Evolutionary conservation across 2,329 filamentous ascomycete species (phyloP), one percentile per base, ranked within the genome.

Genomic region (Fusarium tupiense): DNA sequence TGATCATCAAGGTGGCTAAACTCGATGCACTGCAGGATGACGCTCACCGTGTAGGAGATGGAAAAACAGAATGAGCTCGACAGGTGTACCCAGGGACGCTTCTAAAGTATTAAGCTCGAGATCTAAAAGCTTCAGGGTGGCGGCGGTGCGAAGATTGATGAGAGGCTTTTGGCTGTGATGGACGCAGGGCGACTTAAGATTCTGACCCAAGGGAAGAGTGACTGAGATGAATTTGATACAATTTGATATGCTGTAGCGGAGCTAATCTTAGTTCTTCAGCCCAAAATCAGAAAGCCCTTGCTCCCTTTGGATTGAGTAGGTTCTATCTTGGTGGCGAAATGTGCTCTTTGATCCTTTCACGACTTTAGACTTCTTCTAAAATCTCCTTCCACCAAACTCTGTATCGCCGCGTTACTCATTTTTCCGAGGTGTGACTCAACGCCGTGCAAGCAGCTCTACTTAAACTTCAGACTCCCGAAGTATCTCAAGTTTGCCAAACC

Each of bases 161-260:
- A 24, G 17, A 12, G 20, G 16, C 2, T 11, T 26, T 19, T 20
- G 17, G 3, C 31, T 35, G 17, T 0, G 8, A 52, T 20, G 20
- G 9, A 49, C 4, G 4, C 10, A 16, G 4, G 26, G 4, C 17
- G 26, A 31, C 13, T 12, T 22, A 14, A 14, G 20, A 17, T 17
- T 6, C 0, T 31, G 6, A 3, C 3, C 1, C 2, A 22, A n/a
- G 2, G 20, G 4, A 6, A 31, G 8, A 8, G 10, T 3, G 14
- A 3, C 29, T 8, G 7, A n/a, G 14, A 31, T 49, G 5, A 49
- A 6, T 17, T 19, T 17, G 16, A n/a, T 31, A 12, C 5, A 17
- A n/a, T 5, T 49, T 49, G 3, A 6, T 17, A 22, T 4, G 6
- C 10, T 31, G 14, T 17, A 12, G 20, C 2, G 8, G 3, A 31